Evolutionary conservation across 163 green algal genomes (phyloP), one percentile per base, ranked within the genome.

Genomic region (Scenedesmus sp.): DNA sequence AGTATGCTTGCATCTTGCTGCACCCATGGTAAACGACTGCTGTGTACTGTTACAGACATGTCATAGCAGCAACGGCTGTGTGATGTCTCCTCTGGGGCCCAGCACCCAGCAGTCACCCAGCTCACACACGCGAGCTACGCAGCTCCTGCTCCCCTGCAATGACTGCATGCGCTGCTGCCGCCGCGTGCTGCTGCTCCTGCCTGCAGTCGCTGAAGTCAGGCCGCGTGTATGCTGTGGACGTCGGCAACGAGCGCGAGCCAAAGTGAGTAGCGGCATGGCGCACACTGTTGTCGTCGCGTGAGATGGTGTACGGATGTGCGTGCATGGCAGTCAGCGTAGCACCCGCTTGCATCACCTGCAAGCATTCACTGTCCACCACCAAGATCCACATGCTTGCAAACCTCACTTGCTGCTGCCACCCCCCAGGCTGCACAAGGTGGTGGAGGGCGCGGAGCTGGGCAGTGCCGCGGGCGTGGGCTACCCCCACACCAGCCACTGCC

Each of bases 401-500:
- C 55, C 8, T 64, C 60, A 2, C 34, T 86, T 91, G 84, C 94
- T 96, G 95, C 83, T 15, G 96, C 90, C 16, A 76, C 98, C 88
- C 95, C 95, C 96, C n/a, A 88, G 66, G 23, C 55, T 98, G 81
- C 91, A 91, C 20, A 94, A 97, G n/a, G 88, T 95, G 12, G 92
- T 97, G 12, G 95, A 98, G 94, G 89, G 94, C 0, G 91, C 95
- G 76, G 95, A 96, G 16, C 96, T 98, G 79, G 64, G 18, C 2
- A 10, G 52, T 12, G 59, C 20, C 46, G 77, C 95, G 8, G 96
- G 96, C 4, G 94, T 98, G 54, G 90, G 91, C 16, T 97, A 93
- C 92, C 95, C 96, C 34, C 97, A 99, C 94, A 96, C 95, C 52
- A 92, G 90, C 9, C 97, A 98, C 95, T 98, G 97, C 94, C 94